These are phyloP conservation scores for Pascua guehoae DNA, from an alignment of 1,284 basidiomycete genomes.

Conservation along the genomic window DNA sequence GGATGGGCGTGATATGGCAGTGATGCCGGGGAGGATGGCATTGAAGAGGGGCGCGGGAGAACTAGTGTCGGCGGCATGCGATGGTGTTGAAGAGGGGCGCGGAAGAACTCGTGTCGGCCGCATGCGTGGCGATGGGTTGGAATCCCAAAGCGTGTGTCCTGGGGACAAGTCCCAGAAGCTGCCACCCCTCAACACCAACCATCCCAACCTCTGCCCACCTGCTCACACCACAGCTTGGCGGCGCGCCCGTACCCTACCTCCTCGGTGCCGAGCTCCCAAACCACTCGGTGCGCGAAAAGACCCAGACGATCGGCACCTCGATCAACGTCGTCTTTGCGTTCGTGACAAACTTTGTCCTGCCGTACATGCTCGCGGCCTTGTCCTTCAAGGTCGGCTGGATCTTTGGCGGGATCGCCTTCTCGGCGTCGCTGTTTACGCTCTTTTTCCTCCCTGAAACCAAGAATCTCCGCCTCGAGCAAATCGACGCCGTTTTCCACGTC, in stretches of 20 bases:
- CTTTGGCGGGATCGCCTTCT: conserved; percentile 4
- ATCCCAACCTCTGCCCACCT: neutral
- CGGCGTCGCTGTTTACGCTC: conserved; percentile 5
- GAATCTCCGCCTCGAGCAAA: conserved; percentile 20
- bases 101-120: too few species aligned
- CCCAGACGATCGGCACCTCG: conserved; percentile 3
- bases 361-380: conserved; percentile 7
- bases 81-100: too few species aligned
- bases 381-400: conserved; percentile 11
- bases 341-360: conserved; percentile 7
- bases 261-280: conserved; percentile 14
- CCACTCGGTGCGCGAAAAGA: conserved; percentile 13
- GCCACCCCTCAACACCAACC: neutral
- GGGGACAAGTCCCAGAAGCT: too few species aligned
- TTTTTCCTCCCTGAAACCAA: conserved; percentile 10
- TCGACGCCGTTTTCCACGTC: conserved; percentile 3
- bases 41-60: too few species aligned
- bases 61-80: too few species aligned
- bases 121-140: too few species aligned
- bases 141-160: too few species aligned
- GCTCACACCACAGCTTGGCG: conserved; percentile 8
- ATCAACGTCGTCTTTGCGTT: conserved; percentile 12
- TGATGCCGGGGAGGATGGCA: too few species aligned
- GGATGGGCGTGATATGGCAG: too few species aligned
- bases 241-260: conserved; percentile 10